A percentile compares a stretch with the other conserved stretches of the same genome.
phyloP scores from a whole-genome alignment of 2,329 filamentous ascomycete genomes.

The Stromatinia cepivora region DNA sequence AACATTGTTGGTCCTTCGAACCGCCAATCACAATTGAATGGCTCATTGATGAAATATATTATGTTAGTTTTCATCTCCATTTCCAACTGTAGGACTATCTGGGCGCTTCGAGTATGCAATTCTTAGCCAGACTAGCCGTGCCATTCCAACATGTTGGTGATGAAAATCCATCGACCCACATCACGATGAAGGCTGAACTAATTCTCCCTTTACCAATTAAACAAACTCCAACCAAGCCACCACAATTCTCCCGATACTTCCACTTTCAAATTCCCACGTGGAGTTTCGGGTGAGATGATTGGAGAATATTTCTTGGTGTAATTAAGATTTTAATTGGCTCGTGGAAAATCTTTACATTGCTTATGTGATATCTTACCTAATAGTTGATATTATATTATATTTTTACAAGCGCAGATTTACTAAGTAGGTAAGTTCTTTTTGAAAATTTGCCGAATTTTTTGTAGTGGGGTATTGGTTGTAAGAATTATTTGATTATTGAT shows the following conservation, averaged over 20 bases:
- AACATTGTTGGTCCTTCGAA: not conserved
- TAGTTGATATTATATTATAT: no score
- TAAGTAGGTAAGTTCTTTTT: no score
- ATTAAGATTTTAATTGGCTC: no score
- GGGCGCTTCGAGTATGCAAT: not conserved
- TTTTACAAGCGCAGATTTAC: no score
- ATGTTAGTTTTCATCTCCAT: not conserved
- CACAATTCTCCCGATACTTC: not conserved
- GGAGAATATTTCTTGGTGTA: no score
- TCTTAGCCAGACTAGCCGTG: not conserved
- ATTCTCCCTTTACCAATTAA: not conserved
- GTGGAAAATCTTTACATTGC: no score
- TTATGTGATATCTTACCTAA: no score
- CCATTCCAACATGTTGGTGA: conserved; percentile 5
- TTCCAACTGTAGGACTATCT: not conserved
- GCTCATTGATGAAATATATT: not conserved
- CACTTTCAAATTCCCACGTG: not conserved
- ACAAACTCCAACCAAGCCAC: not conserved
- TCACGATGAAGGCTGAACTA: not conserved
- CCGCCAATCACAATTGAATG: not conserved
- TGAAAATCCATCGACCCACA: not conserved
- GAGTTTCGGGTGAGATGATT: no score
- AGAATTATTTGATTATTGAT: no score
- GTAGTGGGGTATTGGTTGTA: no score
- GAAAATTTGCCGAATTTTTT: no score